phyloP scores from a whole-genome alignment of 1,139 yeast genomes.

The Yamadazyma epiphylla region DNA sequence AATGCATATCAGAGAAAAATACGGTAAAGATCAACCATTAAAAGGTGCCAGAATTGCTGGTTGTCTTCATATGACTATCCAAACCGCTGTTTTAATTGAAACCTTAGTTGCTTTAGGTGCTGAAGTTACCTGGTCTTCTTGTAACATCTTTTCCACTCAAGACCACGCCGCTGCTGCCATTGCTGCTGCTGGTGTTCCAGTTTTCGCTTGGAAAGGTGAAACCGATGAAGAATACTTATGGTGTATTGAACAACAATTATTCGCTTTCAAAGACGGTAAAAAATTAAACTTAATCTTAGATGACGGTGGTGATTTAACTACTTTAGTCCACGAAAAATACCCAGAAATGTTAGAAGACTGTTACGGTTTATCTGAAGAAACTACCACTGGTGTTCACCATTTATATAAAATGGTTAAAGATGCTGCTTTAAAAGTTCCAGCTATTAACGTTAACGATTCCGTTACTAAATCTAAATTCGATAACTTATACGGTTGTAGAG shows the following conservation, averaged over 20 bases:
- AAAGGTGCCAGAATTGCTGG: constrained; percentile 99
- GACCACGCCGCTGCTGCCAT: constrained; percentile 99
- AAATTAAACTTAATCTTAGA: constrained; percentile 96
- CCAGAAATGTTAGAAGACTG: constrained; percentile 97
- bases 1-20: constrained; percentile 94
- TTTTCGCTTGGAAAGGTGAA: constrained; percentile 99
- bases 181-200: constrained; percentile 99
- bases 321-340: constrained; percentile 96
- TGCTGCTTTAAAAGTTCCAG: constrained; percentile 92
- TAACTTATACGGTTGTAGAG: constrained; percentile 99
- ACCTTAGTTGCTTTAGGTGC: constrained; percentile 98
- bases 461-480: constrained; percentile 99
- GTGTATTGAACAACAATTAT: constrained; percentile 99
- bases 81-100: constrained; percentile 98
- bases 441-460: constrained; percentile 98
- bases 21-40: constrained; percentile 91
- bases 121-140: constrained; percentile 99
- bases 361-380: constrained; percentile 97
- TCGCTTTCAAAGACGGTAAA: constrained; percentile 95
- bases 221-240: constrained; percentile 99
- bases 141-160: constrained; percentile 99
- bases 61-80: constrained; percentile 99
- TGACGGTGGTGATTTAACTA: constrained; percentile 99
- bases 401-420: constrained; percentile 95
- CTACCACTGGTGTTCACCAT: constrained; percentile 99